phyloP scores from a whole-genome alignment of 495 filamentous ascomycete genomes.

The Talaromyces trachyspermus region DNA sequence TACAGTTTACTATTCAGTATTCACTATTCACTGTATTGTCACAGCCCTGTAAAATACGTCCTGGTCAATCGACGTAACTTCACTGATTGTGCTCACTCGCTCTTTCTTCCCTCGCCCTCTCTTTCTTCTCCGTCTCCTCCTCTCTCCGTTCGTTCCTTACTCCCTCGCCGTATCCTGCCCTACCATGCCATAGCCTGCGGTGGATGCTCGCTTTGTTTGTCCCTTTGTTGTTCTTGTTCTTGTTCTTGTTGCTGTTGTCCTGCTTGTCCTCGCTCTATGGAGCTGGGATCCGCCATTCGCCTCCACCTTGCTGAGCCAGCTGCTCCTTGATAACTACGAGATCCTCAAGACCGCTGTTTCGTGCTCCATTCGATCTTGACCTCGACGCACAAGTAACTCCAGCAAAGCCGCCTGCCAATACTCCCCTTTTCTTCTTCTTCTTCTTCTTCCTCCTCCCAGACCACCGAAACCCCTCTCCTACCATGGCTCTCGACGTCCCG shows the following conservation, averaged over 20 bases:
- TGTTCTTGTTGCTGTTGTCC: conserved; percentile 14
- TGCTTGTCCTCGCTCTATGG: conserved; percentile 30
- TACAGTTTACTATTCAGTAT: no score
- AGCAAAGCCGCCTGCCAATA: no score
- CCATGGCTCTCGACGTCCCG: conserved; percentile 42
- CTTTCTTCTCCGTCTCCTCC: conserved; percentile 6
- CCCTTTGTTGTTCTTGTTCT: conserved; percentile 17
- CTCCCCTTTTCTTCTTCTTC: no score
- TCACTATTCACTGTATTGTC: no score
- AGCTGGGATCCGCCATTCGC: conserved; percentile 29
- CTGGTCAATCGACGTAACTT: conserved; percentile 6
- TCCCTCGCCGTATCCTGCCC: conserved; percentile 6
- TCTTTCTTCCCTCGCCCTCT: conserved; percentile 2
- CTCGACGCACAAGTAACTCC: no score
- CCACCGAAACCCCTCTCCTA: no score
- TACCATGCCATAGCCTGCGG: conserved; percentile 14
- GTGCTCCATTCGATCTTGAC: no score
- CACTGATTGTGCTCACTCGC: conserved; percentile 10
- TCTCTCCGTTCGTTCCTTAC: conserved; percentile 4
- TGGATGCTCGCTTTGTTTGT: conserved; percentile 17
- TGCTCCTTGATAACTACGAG: conserved; percentile 12
- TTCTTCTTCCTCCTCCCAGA: no score
- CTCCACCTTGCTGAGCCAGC: conserved; percentile 13
- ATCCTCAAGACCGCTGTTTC: no score
- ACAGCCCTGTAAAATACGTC: no score